phyloP scores from a whole-genome alignment of 1,284 basidiomycete species.

The Cutaneotrichosporon cavernicola region DNA sequence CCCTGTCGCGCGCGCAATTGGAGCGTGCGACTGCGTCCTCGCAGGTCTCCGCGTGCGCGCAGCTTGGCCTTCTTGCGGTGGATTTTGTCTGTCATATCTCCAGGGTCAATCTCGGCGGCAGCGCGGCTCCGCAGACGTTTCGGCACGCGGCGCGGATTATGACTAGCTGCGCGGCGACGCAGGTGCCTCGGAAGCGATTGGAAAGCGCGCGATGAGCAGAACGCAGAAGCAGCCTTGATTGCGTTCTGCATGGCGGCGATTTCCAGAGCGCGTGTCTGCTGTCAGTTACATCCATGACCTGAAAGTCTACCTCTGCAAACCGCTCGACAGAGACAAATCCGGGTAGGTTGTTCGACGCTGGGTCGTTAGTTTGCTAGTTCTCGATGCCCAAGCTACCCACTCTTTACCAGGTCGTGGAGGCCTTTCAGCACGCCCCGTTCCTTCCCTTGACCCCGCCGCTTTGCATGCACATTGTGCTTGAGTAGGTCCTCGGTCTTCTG shows the following conservation, averaged over 20 bases:
- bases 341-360: constrained; percentile 65
- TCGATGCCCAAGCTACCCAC: constrained; percentile 21
- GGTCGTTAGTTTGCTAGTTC: constrained; percentile 13
- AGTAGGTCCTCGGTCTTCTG: constrained; percentile 39
- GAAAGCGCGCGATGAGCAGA: constrained; percentile 76
- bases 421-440: constrained; percentile 35
- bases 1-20: constrained; percentile 42
- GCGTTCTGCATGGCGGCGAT: constrained; percentile 81
- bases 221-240: constrained; percentile 68
- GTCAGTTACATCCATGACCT: neutral
- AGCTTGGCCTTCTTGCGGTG: constrained; percentile 54
- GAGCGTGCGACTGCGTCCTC: constrained; percentile 37
- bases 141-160: constrained; percentile 87
- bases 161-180: constrained; percentile 83
- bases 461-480: constrained; percentile 23
- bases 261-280: constrained; percentile 77
- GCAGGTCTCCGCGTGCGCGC: constrained; percentile 36
- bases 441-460: constrained; percentile 38
- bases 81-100: constrained; percentile 59
- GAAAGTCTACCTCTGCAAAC: constrained; percentile 68
- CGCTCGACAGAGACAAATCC: constrained; percentile 77
- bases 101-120: constrained; percentile 77
- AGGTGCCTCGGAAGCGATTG: constrained; percentile 85
- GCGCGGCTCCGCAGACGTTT: constrained; percentile 73
- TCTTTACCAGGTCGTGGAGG: constrained; percentile 30